Evolutionary conservation across 192 early-diverging fungal genomes (phyloP).

Genomic region (Dispira simplex): DNA sequence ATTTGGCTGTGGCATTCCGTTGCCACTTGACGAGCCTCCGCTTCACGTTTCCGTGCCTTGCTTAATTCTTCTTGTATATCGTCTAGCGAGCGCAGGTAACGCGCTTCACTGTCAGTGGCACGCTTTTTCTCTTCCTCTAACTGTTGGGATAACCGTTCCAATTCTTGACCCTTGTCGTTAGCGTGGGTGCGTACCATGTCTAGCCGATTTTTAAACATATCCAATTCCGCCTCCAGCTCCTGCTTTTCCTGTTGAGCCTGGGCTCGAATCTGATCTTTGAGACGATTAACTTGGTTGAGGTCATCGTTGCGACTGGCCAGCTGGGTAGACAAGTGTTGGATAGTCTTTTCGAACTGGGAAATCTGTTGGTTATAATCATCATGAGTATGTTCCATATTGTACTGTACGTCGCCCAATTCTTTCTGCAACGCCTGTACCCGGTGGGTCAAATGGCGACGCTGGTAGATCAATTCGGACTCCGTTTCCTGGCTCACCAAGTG

Average conservation of each 20-base stretch:
- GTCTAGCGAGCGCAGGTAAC: too few species aligned
- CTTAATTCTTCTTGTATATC: not conserved
- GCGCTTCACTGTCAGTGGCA: too few species aligned
- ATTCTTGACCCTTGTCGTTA: too few species aligned
- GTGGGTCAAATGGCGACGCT: not conserved
- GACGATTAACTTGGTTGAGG: not conserved
- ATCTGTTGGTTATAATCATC: not conserved
- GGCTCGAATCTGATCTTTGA: not conserved
- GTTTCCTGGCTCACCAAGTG: slow-evolving; percentile 3
- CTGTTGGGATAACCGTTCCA: too few species aligned
- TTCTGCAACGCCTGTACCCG: not conserved
- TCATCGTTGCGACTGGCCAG: slow-evolving; percentile 1
- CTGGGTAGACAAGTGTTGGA: not conserved
- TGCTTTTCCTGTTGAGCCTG: not conserved
- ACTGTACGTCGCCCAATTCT: not conserved
- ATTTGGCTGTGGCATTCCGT: not conserved
- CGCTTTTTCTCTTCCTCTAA: too few species aligned
- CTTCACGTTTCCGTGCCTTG: not conserved
- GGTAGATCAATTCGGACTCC: slow-evolving; percentile 1
- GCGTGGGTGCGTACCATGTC: not conserved
- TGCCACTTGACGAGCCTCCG: not conserved
- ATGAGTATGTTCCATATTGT: too few species aligned
- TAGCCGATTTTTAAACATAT: not conserved
- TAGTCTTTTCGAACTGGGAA: not conserved
- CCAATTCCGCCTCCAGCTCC: not conserved